These are phyloP conservation scores for Proliferodiscus dingleyae DNA, from an alignment of 2,329 filamentous ascomycete genomes.

Conservation along the genomic window DNA sequence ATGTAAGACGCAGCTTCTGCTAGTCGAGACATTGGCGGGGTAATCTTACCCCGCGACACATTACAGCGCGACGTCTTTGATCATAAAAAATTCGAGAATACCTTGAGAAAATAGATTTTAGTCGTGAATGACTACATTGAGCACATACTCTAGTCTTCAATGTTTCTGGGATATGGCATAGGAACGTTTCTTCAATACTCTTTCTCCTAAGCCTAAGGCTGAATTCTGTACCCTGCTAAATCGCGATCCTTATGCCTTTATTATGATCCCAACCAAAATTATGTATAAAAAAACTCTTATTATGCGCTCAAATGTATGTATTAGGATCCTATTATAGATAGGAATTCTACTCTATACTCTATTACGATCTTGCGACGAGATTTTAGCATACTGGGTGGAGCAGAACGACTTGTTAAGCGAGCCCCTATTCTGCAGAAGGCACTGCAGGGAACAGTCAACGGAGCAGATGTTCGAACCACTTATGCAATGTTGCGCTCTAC, in stretches of 20 bases:
- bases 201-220: no score
- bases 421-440: neutral
- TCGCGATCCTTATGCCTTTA: no score
- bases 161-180: no score
- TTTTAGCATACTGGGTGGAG: conserved; percentile 2
- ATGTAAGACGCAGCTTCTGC: neutral
- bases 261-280: no score
- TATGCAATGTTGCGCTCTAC: conserved; percentile 17
- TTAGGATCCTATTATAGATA: neutral
- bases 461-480: conserved; percentile 17
- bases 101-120: neutral
- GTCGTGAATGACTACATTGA: no score
- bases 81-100: neutral
- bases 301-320: no score
- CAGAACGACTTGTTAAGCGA: conserved; percentile 12
- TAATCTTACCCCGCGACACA: neutral
- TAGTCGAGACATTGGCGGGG: neutral
- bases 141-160: no score
- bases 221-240: no score
- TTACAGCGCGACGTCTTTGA: neutral
- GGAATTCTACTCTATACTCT: neutral
- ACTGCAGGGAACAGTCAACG: neutral
- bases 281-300: no score
- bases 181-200: no score
- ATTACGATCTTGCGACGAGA: neutral